Base-by-base conservation (phyloP, 495 filamentous ascomycete genomes). In the Friedmanniomyces simplex region DNA sequence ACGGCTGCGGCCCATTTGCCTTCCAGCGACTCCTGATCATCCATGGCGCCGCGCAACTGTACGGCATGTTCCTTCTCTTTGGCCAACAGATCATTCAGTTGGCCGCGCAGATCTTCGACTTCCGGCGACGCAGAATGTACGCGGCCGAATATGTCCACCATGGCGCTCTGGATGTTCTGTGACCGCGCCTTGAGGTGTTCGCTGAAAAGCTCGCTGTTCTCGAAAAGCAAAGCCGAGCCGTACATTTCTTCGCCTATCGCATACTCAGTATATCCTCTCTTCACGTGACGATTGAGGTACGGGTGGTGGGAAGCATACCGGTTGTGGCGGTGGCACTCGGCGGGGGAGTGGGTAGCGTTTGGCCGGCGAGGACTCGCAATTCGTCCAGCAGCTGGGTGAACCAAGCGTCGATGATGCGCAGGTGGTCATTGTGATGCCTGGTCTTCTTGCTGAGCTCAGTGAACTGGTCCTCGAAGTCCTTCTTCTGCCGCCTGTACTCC, bases 401-500 rank as follows among this genome's bases (percentile, higher is more conserved):
- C 91, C 93, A 98, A 49, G 82, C 78, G 72, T 98, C 89, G 60
- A 96, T 82, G 50, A 88, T 77, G 62, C 91, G 84, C 37, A 97
- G 76, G 63, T 96, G 93, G 60, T 96, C 89, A 72, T 96, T 87
- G 73, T 97, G 89, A 69, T 87, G 82, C 43, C 76, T 69, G 16
- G 87, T 78, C 55, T 79, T 78, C 68, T 93, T 91, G 43, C 84
- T 77, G 57, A 89, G 75, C 52, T 91, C 85, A 60, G 80, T 83
- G 50, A 93, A 71, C 63, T 84, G 85, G 39, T 76, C 69, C 71
- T 96, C 91, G 47, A 95, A 70, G 18, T 81, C 82, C 32, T 76
- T 76, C 69, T 87, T 88, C 66, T 96, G 89, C 48, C 94, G 80
- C 71, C 95, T 96, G 69, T 90, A 96, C 69, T 97, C 94, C 64